Base-by-base conservation (phyloP, 306 rosid genomes). In the Medicago ruthenica region DNA sequence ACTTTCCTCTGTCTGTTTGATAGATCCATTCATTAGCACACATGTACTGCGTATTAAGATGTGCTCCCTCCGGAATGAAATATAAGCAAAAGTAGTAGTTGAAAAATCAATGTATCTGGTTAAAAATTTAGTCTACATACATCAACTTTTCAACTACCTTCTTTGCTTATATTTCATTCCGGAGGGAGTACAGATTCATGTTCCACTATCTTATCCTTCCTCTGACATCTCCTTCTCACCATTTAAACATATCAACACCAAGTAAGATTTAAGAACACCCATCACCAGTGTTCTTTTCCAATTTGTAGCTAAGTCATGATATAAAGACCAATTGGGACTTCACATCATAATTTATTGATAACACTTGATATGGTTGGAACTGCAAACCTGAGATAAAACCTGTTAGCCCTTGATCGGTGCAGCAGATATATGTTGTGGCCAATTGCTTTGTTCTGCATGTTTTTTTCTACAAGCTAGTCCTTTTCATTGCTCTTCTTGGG, bases 271-370 rank as follows among this genome's bases (percentile, higher is more conserved):
- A 36, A 24, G 69, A 41, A 57, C 71, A 68, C 55, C 20, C 17
- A 13, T 41, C 58, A 62, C 62, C 71, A 37, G 42, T 58, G 7
- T 60, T 67, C 27, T 54, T 54, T 54, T 54, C 31, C 61, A 54
- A 18, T 18, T 54, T 54, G 61, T 54, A 31, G 61, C 61, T 7
- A 27, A 74, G 48, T 60, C 58, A 42, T 78, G 36, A 42, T 31
- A 78, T 75, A 39, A 67, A 51, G 64, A 59, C 14, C 45, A 67
- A 50, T 50, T 24, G 59, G 75, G 73, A 73, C 62, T 68, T 48
- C 3, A 27, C 31, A 27, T 27, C 73, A 41, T 53, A 67, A n/a
- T 31, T 40, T 40, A 17, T 40, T 40, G 10, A 66, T 18, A 48
- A 7, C 55, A 50, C 55, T 50, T 4, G 7, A 34, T 34, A 15